Conservation (phyloP, 148 eudicot genomes). For the Diospyros kaki region DNA sequence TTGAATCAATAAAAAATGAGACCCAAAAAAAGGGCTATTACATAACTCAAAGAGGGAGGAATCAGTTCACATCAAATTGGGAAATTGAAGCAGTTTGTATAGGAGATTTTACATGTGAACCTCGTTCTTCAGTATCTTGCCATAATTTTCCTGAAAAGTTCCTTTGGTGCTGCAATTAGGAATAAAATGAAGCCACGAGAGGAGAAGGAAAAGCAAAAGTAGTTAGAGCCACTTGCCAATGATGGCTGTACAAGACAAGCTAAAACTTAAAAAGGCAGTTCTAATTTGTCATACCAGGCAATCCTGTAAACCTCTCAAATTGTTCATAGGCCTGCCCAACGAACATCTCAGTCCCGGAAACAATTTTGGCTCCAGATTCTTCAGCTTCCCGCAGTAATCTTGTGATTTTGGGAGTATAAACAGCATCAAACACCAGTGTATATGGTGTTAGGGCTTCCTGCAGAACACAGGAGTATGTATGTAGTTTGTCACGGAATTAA, state of each 20-base stretch:
- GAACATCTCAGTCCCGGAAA: conserved; percentile 85
- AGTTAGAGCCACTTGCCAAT: background rate
- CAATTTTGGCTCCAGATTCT: conserved; percentile 58
- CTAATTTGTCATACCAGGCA: conserved; percentile 52
- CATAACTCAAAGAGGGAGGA: conserved; percentile 4
- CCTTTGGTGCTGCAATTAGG: conserved; percentile 56
- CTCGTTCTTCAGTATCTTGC: conserved; percentile 21
- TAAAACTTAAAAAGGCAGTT: background rate
- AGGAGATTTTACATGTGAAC: background rate
- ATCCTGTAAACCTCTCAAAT: conserved; percentile 83
- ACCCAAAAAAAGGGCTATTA: background rate
- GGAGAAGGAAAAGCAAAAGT: background rate
- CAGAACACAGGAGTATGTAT: background rate
- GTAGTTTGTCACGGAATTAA: background rate
- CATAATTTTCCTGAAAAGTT: conserved; percentile 51
- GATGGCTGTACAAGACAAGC: background rate
- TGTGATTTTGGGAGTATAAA: conserved; percentile 87
- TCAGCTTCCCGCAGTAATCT: conserved; percentile 75
- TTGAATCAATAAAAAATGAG: background rate
- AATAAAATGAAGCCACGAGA: background rate
- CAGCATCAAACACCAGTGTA: conserved; percentile 82
- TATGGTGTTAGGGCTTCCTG: conserved; percentile 77
- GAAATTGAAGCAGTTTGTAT: conserved; percentile 4
- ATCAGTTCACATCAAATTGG: background rate
- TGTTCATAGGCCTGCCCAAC: conserved; percentile 92